phyloP scores from a whole-genome alignment of 306 rosid species.

The Cicer bijugum region DNA sequence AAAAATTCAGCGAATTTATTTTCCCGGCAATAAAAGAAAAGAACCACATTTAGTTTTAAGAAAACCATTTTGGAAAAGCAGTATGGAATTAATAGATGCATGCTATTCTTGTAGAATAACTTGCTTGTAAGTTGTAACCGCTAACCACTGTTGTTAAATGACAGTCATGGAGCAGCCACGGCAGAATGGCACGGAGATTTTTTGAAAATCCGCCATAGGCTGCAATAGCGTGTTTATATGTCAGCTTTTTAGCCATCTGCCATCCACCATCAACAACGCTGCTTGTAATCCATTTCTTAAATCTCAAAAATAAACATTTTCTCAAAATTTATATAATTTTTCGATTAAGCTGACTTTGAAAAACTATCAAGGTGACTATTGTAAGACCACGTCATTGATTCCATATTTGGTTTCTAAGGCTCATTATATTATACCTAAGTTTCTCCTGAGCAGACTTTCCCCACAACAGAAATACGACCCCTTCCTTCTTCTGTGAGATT shows the following conservation, averaged over 20 bases:
- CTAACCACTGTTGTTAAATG: too few species aligned
- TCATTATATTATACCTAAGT: constrained; percentile 53
- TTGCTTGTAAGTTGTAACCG: background rate
- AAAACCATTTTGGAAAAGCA: constrained; percentile 36
- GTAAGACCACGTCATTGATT: constrained; percentile 9
- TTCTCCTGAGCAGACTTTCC: constrained; percentile 93
- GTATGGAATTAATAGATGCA: constrained; percentile 3
- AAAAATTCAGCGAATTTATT: constrained; percentile 26
- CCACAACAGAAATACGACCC: constrained; percentile 89
- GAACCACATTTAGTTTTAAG: constrained; percentile 21
- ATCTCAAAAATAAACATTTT: background rate
- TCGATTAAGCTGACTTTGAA: constrained; percentile 14
- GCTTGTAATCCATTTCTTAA: background rate
- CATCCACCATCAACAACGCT: too few species aligned
- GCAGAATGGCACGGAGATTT: too few species aligned
- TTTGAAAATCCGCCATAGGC: too few species aligned
- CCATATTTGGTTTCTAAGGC: constrained; percentile 19
- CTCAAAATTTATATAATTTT: background rate
- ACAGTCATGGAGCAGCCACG: too few species aligned
- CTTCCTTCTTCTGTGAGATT: constrained; percentile 80
- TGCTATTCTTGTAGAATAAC: background rate
- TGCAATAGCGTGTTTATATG: too few species aligned
- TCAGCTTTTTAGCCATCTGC: too few species aligned
- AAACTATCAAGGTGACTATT: constrained; percentile 10
- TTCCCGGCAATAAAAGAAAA: constrained; percentile 19